Evolutionary conservation across 768 basidiomycete genomes (phyloP).

Genomic region (Psilocybe subaeruginosa): DNA sequence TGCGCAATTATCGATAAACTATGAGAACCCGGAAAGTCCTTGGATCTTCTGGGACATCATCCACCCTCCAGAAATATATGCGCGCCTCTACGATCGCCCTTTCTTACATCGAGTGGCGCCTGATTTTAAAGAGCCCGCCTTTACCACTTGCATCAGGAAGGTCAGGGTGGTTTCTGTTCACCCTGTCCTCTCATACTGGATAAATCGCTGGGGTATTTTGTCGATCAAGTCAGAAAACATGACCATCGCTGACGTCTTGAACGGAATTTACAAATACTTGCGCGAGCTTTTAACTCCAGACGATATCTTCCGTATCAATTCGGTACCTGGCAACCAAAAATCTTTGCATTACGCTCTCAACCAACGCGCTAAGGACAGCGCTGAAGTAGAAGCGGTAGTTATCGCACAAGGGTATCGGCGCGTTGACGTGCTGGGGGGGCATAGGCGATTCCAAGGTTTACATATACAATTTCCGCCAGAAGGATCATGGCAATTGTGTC

Average conservation of each 20-base stretch:
- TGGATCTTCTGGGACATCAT: conserved; percentile 46
- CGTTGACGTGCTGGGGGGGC: conserved; percentile 52
- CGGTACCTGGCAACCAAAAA: conserved; percentile 24
- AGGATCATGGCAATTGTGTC: conserved; percentile 45
- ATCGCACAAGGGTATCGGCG: conserved; percentile 44
- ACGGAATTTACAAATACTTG: conserved; percentile 53
- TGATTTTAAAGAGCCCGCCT: conserved; percentile 34
- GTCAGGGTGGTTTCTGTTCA: conserved; percentile 43
- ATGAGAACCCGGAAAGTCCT: conserved; percentile 37
- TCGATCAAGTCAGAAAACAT: conserved; percentile 35
- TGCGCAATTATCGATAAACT: conserved; percentile 38
- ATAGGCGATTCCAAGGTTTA: conserved; percentile 49
- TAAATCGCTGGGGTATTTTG: conserved; percentile 55
- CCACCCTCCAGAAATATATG: conserved; percentile 35
- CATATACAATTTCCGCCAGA: conserved; percentile 38
- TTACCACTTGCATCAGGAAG: conserved; percentile 30
- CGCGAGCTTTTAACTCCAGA: conserved; percentile 40
- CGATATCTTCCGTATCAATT: conserved; percentile 31
- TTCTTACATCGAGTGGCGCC: conserved; percentile 23
- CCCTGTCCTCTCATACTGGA: conserved; percentile 41
- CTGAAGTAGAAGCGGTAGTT: conserved; percentile 42
- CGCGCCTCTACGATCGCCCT: conserved; percentile 32
- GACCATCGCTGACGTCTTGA: conserved; percentile 48
- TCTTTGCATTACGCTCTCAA: conserved; percentile 30
- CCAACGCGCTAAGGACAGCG: conserved; percentile 39